Evolutionary conservation across 176 grass and related monocot genomes (phyloP), one percentile per base, ranked within the genome.

Genomic region (Rhipidocladum racemiflorum): DNA sequence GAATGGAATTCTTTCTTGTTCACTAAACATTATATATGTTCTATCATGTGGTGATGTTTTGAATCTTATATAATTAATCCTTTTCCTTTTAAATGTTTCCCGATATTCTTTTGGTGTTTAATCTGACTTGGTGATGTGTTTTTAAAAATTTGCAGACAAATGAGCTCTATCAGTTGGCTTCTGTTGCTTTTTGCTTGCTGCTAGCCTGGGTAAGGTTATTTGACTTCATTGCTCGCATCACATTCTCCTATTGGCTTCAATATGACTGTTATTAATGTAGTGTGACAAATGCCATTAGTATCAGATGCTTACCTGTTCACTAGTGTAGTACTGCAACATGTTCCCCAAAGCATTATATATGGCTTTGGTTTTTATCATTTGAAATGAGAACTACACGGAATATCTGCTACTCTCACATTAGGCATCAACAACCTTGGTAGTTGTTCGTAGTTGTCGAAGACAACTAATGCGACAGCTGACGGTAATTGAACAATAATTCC

Each of bases 81-180:
- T 56, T 76, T 65, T 79, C 49, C 59, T 66, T 50, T 13, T 77
- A 1, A 63, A 48, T 50, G 61, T 35, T 59, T 72, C 63, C 20
- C 32, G 44, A 29, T 85, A 73, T 53, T 67, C 18, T 72, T 76
- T 60, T 75, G 63, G 4, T 65, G 4, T 23, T 69, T 74, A 28
- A n/a, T 8, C 25, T 63, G 45, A 76, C 55, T 87, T 59, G 23
- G 54, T 81, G 65, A 83, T 50, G 0, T 78, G 57, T 80, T 68
- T 78, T 75, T 66, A 67, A 10, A 74, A 83, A 84, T 82, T 44
- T 93, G 80, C 89, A 99, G 97, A 99, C 97, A 77, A 96, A 99
- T 87, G 97, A 99, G 83, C 89, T 99, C 43, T 99, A 99, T 82
- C 97, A 99, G 74, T 90, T 99, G 84, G 93, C 93, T 67, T 73